Evolutionary conservation across 2,329 filamentous ascomycete genomes (phyloP).

Genomic region (Penicillium sp.): DNA sequence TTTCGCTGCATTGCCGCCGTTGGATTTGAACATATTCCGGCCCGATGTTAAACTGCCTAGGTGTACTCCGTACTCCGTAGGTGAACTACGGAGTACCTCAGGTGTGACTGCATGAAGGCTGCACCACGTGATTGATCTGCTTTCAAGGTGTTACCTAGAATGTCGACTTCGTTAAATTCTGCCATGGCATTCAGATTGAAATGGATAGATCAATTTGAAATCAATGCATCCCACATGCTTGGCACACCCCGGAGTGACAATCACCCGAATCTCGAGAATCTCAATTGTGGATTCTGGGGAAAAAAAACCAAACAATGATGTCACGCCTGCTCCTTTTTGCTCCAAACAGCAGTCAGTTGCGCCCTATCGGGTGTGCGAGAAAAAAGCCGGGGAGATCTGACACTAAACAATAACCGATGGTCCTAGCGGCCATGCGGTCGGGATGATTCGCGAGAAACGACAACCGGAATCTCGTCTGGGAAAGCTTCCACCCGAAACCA

Average conservation of each 20-base stretch:
- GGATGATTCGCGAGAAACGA: slow-evolving; percentile 15
- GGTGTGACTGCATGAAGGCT: slow-evolving; percentile 8
- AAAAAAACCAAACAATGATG: slow-evolving; percentile 17
- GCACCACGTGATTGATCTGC: slow-evolving; percentile 19
- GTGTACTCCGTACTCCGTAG: too few relatives aligned
- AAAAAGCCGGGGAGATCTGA: slow-evolving; percentile 12
- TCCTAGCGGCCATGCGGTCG: slow-evolving; percentile 10
- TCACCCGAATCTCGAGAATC: neutral
- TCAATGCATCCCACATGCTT: neutral
- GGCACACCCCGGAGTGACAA: neutral
- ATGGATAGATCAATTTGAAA: neutral
- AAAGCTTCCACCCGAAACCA: slow-evolving; percentile 9
- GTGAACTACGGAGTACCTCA: neutral
- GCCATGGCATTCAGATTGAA: neutral
- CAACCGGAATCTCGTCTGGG: neutral
- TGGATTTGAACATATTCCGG: slow-evolving; percentile 14
- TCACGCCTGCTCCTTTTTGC: slow-evolving; percentile 12
- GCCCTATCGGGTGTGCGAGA: slow-evolving; percentile 8
- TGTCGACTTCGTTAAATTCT: neutral
- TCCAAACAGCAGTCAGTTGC: slow-evolving; percentile 11
- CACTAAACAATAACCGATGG: slow-evolving; percentile 7
- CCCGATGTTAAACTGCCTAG: too few relatives aligned
- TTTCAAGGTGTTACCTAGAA: too few relatives aligned
- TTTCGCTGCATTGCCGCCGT: slow-evolving; percentile 29
- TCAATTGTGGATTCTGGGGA: slow-evolving; percentile 7